phyloP scores from a whole-genome alignment of 805 yeast genomes.

The Naumovozyma baii region DNA sequence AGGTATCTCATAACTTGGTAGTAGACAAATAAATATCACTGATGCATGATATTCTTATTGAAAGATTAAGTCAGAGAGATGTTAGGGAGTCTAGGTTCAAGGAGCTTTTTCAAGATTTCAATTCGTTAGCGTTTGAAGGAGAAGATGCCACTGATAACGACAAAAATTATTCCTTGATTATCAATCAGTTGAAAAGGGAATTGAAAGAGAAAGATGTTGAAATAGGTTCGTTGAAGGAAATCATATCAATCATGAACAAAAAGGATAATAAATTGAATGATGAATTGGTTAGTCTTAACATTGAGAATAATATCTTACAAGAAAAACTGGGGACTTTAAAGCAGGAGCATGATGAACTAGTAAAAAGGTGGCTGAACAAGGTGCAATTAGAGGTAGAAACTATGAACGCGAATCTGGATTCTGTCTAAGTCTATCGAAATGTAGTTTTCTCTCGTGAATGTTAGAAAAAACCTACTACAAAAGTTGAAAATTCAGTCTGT shows the following conservation, averaged over 20 bases:
- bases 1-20: too few relatives aligned
- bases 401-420: constrained; percentile 33
- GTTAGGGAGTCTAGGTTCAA: constrained; percentile 12
- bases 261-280: constrained; percentile 55
- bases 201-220: constrained; percentile 15
- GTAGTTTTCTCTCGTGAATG: too few relatives aligned
- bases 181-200: neutral
- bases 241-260: constrained; percentile 39
- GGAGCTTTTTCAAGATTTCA: constrained; percentile 13
- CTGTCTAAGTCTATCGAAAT: too few relatives aligned
- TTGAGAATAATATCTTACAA: constrained; percentile 39
- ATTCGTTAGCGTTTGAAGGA: neutral
- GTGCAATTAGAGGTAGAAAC: constrained; percentile 51
- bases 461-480: too few relatives aligned
- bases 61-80: constrained; percentile 14
- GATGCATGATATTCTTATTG: constrained; percentile 11
- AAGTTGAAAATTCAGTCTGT: too few relatives aligned
- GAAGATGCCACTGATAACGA: neutral
- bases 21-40: constrained; percentile 1
- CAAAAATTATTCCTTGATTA: neutral
- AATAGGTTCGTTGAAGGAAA: constrained; percentile 19
- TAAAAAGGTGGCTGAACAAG: constrained; percentile 50
- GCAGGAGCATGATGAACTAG: constrained; percentile 41
- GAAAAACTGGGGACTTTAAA: constrained; percentile 31
- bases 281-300: constrained; percentile 50